Base-by-base conservation (phyloP, 257 asterid species). In the Ballota nigra region DNA sequence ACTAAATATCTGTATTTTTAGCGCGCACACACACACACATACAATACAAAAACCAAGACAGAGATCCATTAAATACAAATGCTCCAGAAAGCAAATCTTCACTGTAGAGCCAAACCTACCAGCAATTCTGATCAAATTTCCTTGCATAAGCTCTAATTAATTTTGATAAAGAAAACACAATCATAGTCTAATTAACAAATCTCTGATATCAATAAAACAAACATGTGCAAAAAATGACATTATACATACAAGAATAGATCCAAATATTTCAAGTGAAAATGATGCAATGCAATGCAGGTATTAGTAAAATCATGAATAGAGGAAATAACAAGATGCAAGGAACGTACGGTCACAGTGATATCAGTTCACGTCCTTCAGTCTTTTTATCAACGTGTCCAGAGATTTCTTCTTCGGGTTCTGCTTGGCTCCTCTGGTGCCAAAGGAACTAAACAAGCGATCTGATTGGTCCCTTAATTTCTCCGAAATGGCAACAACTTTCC, bases 341-440 rank as follows among this genome's bases (percentile, higher is more conserved):
- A 72, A 75, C 78, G 53, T 80, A 82, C 83, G 67, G 70, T 72
- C 74, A 18, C 11, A 5, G 74, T 22, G 68, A 52, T 41, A 59
- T 86, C 83, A 91, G 83, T 83, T 91, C 34, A 81, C 96, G 43
- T 94, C 99, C 84, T 87, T 94, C 67, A 94, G 92, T 69, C 95
- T 92, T 80, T 84, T 94, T 31, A 94, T 89, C 88, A 94, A 87
- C 24, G 87, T 69, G 67, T 94, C 99, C 69, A 94, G 95, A 63
- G 99, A 94, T 68, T 89, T 94, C 88, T 94, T 94, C 91, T 94
- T 94, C 0, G 97, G 95, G 72, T 91, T 91, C 72, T 71, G 95
- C 89, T 78, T 91, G 34, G 94, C 71, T 43, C 99, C 99, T 75
- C 99, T 83, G 5, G 97, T 89, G 60, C 98, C 98, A 68, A 94